Conservation (phyloP, 2,329 filamentous ascomycete species). For the Triangularia verruculosa region DNA sequence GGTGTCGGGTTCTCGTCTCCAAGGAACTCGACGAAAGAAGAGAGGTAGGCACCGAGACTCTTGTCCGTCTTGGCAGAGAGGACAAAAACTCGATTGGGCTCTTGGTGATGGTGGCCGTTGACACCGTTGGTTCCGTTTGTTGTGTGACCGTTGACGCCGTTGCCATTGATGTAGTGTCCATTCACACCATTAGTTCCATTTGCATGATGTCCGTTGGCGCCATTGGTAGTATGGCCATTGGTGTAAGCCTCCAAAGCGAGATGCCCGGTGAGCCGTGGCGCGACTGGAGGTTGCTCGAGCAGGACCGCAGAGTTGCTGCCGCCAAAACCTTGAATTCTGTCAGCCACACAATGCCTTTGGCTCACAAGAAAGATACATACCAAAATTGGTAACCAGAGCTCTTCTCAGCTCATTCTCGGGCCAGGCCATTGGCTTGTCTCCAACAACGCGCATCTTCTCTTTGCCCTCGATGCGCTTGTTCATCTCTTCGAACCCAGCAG, state of each 20-base stretch:
- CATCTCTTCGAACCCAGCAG: constrained; percentile 18
- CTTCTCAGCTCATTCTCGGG: constrained; percentile 22
- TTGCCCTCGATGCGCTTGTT: constrained; percentile 16
- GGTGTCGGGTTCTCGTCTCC: constrained; percentile 26
- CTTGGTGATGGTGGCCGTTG: background rate
- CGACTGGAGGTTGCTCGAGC: constrained; percentile 25
- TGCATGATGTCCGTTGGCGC: background rate
- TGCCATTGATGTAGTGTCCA: background rate
- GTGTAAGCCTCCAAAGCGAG: constrained; percentile 13
- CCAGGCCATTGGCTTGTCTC: constrained; percentile 27
- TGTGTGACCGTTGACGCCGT: background rate
- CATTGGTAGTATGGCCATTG: background rate
- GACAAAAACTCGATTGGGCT: background rate
- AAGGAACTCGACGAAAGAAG: constrained; percentile 22
- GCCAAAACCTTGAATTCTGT: constrained; percentile 25
- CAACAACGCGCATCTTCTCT: constrained; percentile 23
- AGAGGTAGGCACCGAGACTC: background rate
- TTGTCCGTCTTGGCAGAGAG: constrained; percentile 3
- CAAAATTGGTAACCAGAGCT: constrained; percentile 31
- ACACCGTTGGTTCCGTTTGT: background rate
- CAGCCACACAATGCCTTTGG: background rate
- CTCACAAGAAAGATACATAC: background rate
- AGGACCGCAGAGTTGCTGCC: constrained; percentile 33
- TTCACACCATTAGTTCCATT: constrained; percentile 2
- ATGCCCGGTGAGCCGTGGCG: background rate